Conservation (phyloP, 768 basidiomycete species). For the Pisolithus microcarpus region DNA sequence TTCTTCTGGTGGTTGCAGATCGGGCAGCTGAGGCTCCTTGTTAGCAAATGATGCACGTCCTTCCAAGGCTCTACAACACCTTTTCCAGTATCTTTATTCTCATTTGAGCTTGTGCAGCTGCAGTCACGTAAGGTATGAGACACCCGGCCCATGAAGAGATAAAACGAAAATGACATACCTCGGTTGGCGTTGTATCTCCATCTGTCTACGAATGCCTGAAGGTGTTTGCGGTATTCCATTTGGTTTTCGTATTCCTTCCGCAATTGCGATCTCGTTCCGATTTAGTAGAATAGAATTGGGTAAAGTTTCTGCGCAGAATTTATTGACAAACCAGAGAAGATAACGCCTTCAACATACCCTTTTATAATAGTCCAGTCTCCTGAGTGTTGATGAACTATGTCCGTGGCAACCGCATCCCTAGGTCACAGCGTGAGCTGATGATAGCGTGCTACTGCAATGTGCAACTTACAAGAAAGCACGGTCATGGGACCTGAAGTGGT, state of each 20-base stretch:
- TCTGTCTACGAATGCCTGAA: slow-evolving; percentile 96
- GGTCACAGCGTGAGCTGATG: slow-evolving; percentile 1
- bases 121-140: slow-evolving; percentile 5
- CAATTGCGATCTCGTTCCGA: slow-evolving; percentile 88
- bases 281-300: slow-evolving; percentile 98
- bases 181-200: slow-evolving; percentile 98
- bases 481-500: slow-evolving; percentile 77
- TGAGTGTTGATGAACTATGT: slow-evolving; percentile 96
- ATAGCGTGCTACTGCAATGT: neutral
- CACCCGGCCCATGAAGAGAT: neutral
- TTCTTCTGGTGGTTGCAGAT: slow-evolving; percentile 84
- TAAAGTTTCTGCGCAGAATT: slow-evolving; percentile 65
- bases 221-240: slow-evolving; percentile 88
- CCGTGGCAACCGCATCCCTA: slow-evolving; percentile 92
- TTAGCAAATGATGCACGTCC: neutral
- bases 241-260: slow-evolving; percentile 95
- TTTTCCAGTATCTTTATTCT: slow-evolving; percentile 76
- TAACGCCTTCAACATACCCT: slow-evolving; percentile 44
- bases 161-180: slow-evolving; percentile 33
- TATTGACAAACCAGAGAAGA: slow-evolving; percentile 1
- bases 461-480: slow-evolving; percentile 78
- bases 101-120: slow-evolving; percentile 81
- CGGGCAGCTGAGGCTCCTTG: slow-evolving; percentile 58
- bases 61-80: slow-evolving; percentile 29
- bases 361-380: slow-evolving; percentile 96